phyloP scores from a whole-genome alignment of 176 grass and related monocot genomes.

The Dactylis glomerata region DNA sequence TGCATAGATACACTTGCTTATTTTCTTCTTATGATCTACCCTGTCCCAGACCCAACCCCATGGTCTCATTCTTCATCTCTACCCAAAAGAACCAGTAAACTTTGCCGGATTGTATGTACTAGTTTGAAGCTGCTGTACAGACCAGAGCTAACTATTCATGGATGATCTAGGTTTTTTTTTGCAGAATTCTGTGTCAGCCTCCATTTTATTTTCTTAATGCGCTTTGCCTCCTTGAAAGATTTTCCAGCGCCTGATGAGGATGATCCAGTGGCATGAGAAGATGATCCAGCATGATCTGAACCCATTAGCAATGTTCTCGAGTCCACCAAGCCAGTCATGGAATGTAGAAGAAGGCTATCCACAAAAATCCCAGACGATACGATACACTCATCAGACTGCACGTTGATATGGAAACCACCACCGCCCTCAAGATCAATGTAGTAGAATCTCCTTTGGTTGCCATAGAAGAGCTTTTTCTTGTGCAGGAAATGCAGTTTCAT shows the following conservation, averaged over 20 bases:
- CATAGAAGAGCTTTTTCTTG: conserved; percentile 39
- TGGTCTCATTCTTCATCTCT: background rate
- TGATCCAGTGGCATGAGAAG: conserved; percentile 5
- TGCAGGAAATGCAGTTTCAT: conserved; percentile 32
- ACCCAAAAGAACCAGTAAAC: background rate
- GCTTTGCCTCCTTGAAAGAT: conserved; percentile 23
- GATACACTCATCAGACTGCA: conserved; percentile 33
- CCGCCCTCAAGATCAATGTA: conserved; percentile 32
- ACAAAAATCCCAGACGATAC: conserved; percentile 39
- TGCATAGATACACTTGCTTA: background rate
- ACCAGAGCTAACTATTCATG: background rate
- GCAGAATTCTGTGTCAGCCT: background rate
- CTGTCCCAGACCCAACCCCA: background rate
- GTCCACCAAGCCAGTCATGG: conserved; percentile 11
- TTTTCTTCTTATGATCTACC: background rate
- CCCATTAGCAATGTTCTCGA: background rate
- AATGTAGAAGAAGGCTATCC: conserved; percentile 47
- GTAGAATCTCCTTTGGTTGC: conserved; percentile 25
- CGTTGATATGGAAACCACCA: conserved; percentile 25
- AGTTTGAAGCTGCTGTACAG: conserved; percentile 15
- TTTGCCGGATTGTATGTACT: background rate
- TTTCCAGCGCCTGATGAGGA: background rate
- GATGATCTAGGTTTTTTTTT: background rate
- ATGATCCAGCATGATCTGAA: conserved; percentile 8
- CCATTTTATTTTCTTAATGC: conserved; percentile 31